phyloP scores from a whole-genome alignment of 331 rosid species.

The Ulmus americana region DNA sequence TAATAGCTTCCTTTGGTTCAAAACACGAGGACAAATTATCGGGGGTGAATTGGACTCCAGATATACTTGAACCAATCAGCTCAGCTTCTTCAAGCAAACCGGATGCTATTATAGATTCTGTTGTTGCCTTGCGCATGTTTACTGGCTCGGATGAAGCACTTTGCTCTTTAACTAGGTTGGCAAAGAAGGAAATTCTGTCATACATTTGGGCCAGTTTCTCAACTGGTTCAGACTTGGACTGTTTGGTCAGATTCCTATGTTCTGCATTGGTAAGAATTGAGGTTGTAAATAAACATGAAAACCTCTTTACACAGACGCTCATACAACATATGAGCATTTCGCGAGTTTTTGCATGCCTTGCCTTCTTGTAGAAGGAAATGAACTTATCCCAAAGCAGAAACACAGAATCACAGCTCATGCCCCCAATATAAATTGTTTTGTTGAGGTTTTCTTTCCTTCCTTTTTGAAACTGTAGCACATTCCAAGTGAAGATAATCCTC shows the following conservation, averaged over 20 bases:
- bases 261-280: constrained; percentile 34
- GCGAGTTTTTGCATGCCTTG: constrained; percentile 71
- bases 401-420: constrained; percentile 60
- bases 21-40: constrained; percentile 28
- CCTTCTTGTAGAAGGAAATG: constrained; percentile 45
- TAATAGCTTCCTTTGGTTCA: constrained; percentile 42
- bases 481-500: constrained; percentile 72
- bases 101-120: constrained; percentile 73
- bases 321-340: constrained; percentile 68
- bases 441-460: constrained; percentile 30
- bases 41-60: constrained; percentile 29
- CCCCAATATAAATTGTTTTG: constrained; percentile 53
- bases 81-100: constrained; percentile 80
- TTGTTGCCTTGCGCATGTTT: constrained; percentile 75
- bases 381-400: constrained; percentile 70
- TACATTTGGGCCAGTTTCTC: constrained; percentile 31
- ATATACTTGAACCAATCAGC: constrained; percentile 39
- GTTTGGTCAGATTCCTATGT: constrained; percentile 15
- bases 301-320: constrained; percentile 61
- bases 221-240: constrained; percentile 25
- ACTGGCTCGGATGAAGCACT: constrained; percentile 66
- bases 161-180: constrained; percentile 43
- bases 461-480: constrained; percentile 59
- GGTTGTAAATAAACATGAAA: constrained; percentile 41
- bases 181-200: constrained; percentile 50